These are phyloP conservation scores for Rostrohypoxylon terebratum DNA, from an alignment of 495 filamentous ascomycete genomes.

Conservation along the genomic window DNA sequence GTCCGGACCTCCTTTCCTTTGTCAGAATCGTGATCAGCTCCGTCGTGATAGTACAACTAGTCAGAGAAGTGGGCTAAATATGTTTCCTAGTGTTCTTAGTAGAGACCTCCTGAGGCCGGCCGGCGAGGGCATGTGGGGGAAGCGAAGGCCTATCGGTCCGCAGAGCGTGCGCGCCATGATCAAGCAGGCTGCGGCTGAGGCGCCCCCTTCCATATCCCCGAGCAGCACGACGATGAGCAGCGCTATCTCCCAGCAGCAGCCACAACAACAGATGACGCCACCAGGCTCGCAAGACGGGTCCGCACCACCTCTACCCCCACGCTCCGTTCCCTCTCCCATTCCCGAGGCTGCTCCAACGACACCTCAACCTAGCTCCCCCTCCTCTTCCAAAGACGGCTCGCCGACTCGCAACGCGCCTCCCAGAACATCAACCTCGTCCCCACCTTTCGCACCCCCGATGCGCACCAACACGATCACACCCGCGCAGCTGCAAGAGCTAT, in stretches of 20 bases:
- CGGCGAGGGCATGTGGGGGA: conserved; percentile 50
- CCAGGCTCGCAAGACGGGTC: not conserved
- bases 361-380: not conserved
- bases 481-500: not conserved
- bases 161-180: conserved; percentile 50
- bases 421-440: not conserved
- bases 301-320: conserved; percentile 16
- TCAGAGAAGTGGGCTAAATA: conserved; percentile 4
- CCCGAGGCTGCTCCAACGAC: not conserved
- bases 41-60: conserved; percentile 19
- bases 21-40: not conserved
- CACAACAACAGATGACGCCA: not conserved
- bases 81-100: conserved; percentile 46
- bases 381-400: not conserved
- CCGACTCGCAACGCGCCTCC: not conserved
- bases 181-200: conserved; percentile 44
- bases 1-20: not conserved
- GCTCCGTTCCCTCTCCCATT: conserved; percentile 13
- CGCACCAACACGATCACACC: not conserved
- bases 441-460: not conserved
- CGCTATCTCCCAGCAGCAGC: conserved; percentile 3
- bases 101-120: conserved; percentile 48
- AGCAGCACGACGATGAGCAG: conserved; percentile 7
- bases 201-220: conserved; percentile 13
- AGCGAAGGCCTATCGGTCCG: conserved; percentile 47